phyloP scores from a whole-genome alignment of 257 asterid species.

The Gentiana macrophylla region DNA sequence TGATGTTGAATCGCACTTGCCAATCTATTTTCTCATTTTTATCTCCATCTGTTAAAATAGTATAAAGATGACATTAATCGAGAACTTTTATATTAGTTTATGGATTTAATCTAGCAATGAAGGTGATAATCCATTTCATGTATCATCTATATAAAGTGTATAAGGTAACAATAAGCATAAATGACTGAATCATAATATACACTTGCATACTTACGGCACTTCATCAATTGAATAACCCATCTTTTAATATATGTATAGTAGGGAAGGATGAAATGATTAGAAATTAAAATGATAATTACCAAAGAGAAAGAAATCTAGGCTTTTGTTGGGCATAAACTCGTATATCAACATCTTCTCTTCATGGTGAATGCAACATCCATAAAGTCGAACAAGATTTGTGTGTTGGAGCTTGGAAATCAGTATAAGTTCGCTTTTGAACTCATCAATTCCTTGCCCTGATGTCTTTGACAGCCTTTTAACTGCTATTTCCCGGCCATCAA shows the following conservation, averaged over 20 bases:
- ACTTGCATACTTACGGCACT: no score
- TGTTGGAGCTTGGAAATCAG: slow-evolving; percentile 59
- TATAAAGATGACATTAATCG: no score
- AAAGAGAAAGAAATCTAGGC: slow-evolving; percentile 49
- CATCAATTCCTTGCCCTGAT: slow-evolving; percentile 51
- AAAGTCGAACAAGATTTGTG: slow-evolving; percentile 49
- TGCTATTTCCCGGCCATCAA: slow-evolving; percentile 47
- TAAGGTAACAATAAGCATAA: no score
- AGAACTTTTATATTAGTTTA: no score
- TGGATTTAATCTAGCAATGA: no score
- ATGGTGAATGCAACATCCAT: slow-evolving; percentile 42
- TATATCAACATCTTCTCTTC: slow-evolving; percentile 50
- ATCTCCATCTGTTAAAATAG: slow-evolving; percentile 15
- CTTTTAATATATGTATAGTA: neutral
- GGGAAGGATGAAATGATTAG: neutral
- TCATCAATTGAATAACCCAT: neutral
- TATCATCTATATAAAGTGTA: no score
- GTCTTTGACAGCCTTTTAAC: slow-evolving; percentile 44
- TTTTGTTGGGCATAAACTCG: slow-evolving; percentile 54
- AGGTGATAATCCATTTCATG: neutral
- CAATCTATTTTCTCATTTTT: slow-evolving; percentile 16
- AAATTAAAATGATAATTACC: slow-evolving; percentile 15
- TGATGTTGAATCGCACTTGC: slow-evolving; percentile 24
- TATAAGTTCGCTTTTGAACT: slow-evolving; percentile 50
- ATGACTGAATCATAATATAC: no score